These are phyloP conservation scores for Fraxinus sp. DNA, from an alignment of 305 asterid species.

Conservation along the genomic window DNA sequence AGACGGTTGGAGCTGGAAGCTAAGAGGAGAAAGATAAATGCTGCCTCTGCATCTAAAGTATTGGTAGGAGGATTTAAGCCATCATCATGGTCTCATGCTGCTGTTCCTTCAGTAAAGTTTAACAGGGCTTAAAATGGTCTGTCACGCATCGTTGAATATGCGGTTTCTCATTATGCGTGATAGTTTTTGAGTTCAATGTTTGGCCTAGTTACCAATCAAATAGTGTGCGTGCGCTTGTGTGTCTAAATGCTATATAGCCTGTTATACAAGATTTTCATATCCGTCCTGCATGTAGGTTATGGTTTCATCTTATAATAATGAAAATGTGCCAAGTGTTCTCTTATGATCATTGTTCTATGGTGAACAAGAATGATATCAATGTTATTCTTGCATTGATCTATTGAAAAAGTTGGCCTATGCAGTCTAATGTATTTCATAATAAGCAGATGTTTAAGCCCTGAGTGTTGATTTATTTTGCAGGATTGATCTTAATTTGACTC, in stretches of 20 bases:
- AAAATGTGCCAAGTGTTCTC: neutral
- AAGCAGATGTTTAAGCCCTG: neutral
- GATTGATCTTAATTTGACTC: neutral
- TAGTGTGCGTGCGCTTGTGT: neutral
- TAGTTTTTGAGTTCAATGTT: neutral
- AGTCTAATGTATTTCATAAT: neutral
- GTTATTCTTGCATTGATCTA: neutral
- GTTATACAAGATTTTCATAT: neutral
- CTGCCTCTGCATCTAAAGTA: constrained; percentile 57
- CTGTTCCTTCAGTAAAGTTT: constrained; percentile 24
- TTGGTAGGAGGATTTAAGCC: constrained; percentile 73
- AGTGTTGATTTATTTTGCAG: neutral
- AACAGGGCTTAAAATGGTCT: constrained; percentile 14
- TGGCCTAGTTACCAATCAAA: neutral
- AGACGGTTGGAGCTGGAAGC: constrained; percentile 62
- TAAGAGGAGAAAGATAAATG: constrained; percentile 71
- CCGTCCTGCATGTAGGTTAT: neutral
- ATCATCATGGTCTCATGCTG: constrained; percentile 51
- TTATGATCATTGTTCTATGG: neutral
- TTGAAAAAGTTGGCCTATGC: neutral
- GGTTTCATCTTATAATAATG: neutral
- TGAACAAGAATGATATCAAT: neutral
- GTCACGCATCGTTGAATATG: neutral
- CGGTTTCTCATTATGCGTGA: neutral
- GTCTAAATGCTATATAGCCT: neutral